Evolutionary conservation across 768 basidiomycete genomes (phyloP), one percentile per base, ranked within the genome.

Genomic region (Boletus speciosus): DNA sequence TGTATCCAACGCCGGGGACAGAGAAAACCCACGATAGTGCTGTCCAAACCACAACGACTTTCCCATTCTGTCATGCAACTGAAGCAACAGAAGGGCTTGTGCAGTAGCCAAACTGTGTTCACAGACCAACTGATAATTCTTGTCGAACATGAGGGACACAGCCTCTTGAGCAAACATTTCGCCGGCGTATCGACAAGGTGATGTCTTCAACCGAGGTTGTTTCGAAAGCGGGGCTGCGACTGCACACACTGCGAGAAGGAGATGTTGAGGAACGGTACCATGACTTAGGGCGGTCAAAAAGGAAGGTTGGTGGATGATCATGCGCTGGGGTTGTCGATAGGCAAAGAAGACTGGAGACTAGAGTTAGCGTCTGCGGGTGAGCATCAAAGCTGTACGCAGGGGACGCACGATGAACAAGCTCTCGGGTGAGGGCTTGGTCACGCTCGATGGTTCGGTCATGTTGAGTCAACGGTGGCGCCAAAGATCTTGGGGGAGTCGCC

Each of bases 241-340:
- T 5, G 90, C 88, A 65, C 86, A 90, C 7, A 93, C 75, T 0
- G 88, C 84, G 44, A 86, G 79, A 16, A 92, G 74, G 27, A 93
- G 81, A 64, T 88, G 81, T 32, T 76, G 70, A 38, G 90, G 90
- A 32, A 93, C 79, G 52, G 79, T 77, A 59, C 84, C 83, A 56
- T 82, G 81, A 52, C 81, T 80, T 8, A 93, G 79, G 32, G 80
- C 76, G 2, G 82, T 76, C 23, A 84, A 76, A 61, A 93, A 93
- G 8, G 85, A 83, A 21, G 90, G 85, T 49, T 88, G 88, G 70
- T 93, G 90, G 43, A 93, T 80, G 56, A 91, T 77, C 61, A 84
- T 78, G 36, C 86, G 81, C 56, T 84, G 82, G 23, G 90, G 90
- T 64, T 91, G 87, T 60, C 85, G 86, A 66, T 88, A 87, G 25